A percentile compares a stretch with the other conserved stretches of the same genome.
phyloP scores from a whole-genome alignment of 768 basidiomycete genomes.

The Termitomyces sp. region DNA sequence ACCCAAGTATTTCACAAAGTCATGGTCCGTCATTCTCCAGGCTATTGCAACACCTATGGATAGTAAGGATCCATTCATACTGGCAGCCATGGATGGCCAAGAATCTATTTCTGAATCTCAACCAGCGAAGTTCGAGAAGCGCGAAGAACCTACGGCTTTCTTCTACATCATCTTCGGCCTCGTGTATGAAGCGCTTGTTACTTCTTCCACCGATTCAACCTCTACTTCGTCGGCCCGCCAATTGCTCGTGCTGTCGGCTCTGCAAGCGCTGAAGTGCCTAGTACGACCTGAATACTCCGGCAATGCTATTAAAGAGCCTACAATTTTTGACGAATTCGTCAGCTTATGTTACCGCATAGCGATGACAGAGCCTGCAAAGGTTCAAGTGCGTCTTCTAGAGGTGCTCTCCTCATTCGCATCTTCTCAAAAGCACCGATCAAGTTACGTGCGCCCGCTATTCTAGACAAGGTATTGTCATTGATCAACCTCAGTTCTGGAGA shows the following conservation, averaged over 20 bases:
- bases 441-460: conserved; percentile 16
- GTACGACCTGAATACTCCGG: conserved; percentile 81
- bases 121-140: no score
- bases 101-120: no score
- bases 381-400: conserved; percentile 73
- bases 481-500: conserved; percentile 28
- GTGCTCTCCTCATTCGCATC: conserved; percentile 61
- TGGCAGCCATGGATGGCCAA: no score
- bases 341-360: conserved; percentile 87
- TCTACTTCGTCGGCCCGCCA: conserved; percentile 39
- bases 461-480: not conserved
- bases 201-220: conserved; percentile 60
- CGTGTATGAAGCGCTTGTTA: conserved; percentile 84
- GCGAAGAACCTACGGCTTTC: no score
- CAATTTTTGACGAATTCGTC: conserved; percentile 87
- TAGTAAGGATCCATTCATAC: no score
- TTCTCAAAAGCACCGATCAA: conserved; percentile 29
- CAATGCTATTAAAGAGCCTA: conserved; percentile 73
- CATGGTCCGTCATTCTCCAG: no score
- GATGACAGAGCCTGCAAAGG: conserved; percentile 74
- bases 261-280: conserved; percentile 79
- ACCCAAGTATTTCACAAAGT: no score
- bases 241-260: conserved; percentile 54
- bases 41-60: no score
- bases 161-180: no score